Conservation (phyloP, 2,329 filamentous ascomycete species). For the Colletotrichum echinochloae region DNA sequence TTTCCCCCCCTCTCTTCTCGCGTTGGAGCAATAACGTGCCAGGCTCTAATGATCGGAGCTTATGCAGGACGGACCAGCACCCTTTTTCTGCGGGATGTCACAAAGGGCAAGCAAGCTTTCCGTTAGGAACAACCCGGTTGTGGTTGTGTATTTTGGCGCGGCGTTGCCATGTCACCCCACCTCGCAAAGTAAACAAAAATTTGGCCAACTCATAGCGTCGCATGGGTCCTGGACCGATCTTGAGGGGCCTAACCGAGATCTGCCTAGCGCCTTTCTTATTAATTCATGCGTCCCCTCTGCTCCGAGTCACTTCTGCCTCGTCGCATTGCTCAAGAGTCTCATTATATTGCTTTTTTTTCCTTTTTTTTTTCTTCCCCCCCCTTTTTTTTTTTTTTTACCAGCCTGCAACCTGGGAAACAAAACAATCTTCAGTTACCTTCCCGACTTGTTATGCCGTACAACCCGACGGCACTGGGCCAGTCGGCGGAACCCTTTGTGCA, state of each 20-base stretch:
- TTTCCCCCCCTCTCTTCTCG: not conserved
- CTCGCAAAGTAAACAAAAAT: slow-evolving; percentile 42
- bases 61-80: slow-evolving; percentile 38
- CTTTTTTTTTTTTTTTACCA: not conserved
- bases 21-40: slow-evolving; percentile 3
- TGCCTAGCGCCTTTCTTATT: slow-evolving; percentile 21
- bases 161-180: slow-evolving; percentile 42
- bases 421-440: not conserved
- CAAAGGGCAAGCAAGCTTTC: slow-evolving; percentile 32
- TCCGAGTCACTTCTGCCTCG: slow-evolving; percentile 23
- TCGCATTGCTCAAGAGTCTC: slow-evolving; percentile 22
- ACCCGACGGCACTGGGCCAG: slow-evolving; percentile 50
- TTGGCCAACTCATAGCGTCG: slow-evolving; percentile 36
- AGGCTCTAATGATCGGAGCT: slow-evolving; percentile 15
- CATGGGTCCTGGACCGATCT: slow-evolving; percentile 23
- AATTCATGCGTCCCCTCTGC: slow-evolving; percentile 31
- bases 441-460: slow-evolving; percentile 48
- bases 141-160: slow-evolving; percentile 33
- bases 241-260: slow-evolving; percentile 30
- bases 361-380: not conserved
- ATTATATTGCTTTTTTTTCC: slow-evolving; percentile 12
- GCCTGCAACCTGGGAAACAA: slow-evolving; percentile 32
- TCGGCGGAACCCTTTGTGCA: slow-evolving; percentile 51
- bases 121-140: not conserved
- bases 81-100: slow-evolving; percentile 36